phyloP scores from a whole-genome alignment of 352 stramenopile species.

The Hyaloperonospora arabidopsidis region DNA sequence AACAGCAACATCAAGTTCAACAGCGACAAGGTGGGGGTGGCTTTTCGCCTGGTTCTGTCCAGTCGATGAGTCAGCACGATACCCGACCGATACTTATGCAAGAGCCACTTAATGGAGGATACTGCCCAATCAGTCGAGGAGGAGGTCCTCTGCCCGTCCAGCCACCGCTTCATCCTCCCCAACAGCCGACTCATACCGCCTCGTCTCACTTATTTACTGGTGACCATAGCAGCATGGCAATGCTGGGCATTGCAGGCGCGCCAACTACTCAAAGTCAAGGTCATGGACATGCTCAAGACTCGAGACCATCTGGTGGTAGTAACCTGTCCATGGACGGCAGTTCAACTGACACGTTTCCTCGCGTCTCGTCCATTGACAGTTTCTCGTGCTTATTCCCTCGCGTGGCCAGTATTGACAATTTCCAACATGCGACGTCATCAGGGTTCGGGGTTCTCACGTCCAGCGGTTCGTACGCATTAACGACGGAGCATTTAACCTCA shows the following conservation, averaged over 20 bases:
- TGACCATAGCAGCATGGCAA: slow-evolving; percentile 31
- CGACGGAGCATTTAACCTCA: slow-evolving; percentile 19
- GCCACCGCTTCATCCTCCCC: slow-evolving; percentile 28
- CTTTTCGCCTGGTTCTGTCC: slow-evolving; percentile 1
- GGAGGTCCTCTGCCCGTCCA: slow-evolving; percentile 18
- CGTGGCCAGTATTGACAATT: slow-evolving; percentile 78
- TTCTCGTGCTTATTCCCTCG: slow-evolving; percentile 79
- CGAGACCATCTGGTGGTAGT: slow-evolving; percentile 11
- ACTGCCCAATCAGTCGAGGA: slow-evolving; percentile 9
- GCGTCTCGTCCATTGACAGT: slow-evolving; percentile 79
- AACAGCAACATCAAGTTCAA: slow-evolving; percentile 17
- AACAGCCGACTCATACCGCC: slow-evolving; percentile 18
- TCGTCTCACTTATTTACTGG: slow-evolving; percentile 33
- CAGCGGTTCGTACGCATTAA: slow-evolving; percentile 20
- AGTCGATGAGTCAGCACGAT: slow-evolving; percentile 24
- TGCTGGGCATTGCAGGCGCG: slow-evolving; percentile 32
- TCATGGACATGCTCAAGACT: slow-evolving; percentile 16
- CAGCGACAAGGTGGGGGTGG: neutral
- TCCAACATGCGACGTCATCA: slow-evolving; percentile 33
- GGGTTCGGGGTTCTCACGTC: slow-evolving; percentile 27
- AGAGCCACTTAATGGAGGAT: slow-evolving; percentile 13
- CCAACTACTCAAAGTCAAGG: slow-evolving; percentile 24
- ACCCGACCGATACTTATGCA: slow-evolving; percentile 12
- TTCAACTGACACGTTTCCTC: slow-evolving; percentile 36
- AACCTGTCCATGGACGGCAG: slow-evolving; percentile 15